Conservation (phyloP, 2,329 filamentous ascomycete genomes). For the Neofusicoccum ribis region DNA sequence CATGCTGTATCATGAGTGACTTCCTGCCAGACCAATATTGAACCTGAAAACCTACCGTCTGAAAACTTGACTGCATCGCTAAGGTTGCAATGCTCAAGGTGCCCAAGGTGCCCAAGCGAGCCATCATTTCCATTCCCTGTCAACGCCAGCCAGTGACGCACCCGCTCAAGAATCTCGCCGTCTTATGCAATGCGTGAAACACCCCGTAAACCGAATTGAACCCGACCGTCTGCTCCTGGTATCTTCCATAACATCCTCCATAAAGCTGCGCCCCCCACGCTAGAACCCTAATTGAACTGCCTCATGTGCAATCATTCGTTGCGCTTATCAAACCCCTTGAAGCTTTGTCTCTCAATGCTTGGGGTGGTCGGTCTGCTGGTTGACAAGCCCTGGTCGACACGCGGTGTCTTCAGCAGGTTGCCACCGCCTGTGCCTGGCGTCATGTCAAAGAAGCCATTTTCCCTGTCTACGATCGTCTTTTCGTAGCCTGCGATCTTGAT, state of each 20-base stretch:
- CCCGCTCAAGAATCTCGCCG: not conserved
- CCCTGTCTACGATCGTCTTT: conserved; percentile 63
- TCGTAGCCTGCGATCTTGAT: conserved; percentile 74
- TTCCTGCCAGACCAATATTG: not conserved
- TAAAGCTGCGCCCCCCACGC: too few species aligned
- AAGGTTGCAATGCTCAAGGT: not conserved
- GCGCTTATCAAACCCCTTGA: conserved; percentile 15
- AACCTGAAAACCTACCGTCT: not conserved
- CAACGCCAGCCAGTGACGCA: conserved; percentile 16
- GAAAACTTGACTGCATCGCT: not conserved
- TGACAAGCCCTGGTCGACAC: not conserved
- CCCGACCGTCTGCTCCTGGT: not conserved
- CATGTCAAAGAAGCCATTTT: conserved; percentile 27
- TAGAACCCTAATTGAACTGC: not conserved
- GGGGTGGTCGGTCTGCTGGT: conserved; percentile 29
- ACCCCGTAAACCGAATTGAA: not conserved
- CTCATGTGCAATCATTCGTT: conserved; percentile 1
- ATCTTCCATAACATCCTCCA: not conserved
- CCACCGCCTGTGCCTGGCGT: conserved; percentile 11
- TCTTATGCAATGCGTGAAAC: not conserved
- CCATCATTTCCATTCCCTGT: not conserved
- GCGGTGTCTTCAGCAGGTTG: conserved; percentile 8
- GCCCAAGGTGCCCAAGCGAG: not conserved
- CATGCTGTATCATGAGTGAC: not conserved
- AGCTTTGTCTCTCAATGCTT: conserved; percentile 21